Base-by-base conservation (phyloP, 805 yeast species). In the Yarrowia deformans region DNA sequence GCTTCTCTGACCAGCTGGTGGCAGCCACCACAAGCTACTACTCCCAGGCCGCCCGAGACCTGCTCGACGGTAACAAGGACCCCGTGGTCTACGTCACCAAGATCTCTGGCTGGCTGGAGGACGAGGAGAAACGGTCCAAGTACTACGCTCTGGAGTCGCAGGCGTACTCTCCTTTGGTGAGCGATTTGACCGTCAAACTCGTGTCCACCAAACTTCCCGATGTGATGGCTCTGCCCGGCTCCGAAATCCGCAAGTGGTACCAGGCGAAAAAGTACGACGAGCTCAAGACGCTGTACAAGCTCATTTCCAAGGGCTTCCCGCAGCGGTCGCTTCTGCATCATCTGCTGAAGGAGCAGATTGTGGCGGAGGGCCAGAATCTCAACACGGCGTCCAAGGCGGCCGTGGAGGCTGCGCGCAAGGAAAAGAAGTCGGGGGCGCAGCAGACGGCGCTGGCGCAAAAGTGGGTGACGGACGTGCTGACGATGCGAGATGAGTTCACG, bases 1-100 rank as follows among this genome's bases (percentile, higher is more conserved):
- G 80, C 52, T 90, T 93, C 76, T 97, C 91, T 73, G 93, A 91
- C 0, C 78, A 76, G 63, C 83, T 91, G 54, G 74, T 91, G 64
- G 75, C 80, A 4, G 82, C 82, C 40, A 85, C 94, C 0, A 84
- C 82, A 69, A 77, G 78, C 1, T 91, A 84, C 75, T 93, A 89
- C 75, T 74, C 79, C 14, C 75, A 75, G 9, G 78, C 85, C 13
- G 81, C 90, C 0, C 75, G 72, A 3, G 85, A 84, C 16, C 77
- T 85, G 43, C 74, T 86, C 55, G 77, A 81, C 43, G 71, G 75
- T 58, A 70, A 71, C 50, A 76, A 78, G 68, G 76, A 84, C 70
- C 91, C 93, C 0, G 75, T 87, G 0, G 79, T 83, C 1, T 90
- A 88, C 73, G 74, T 92, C 50, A 79, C 81, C 9, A 84, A 81